These are phyloP conservation scores for Blepharisma stoltei DNA, from an alignment of 73 alveolate species.

Conservation along the genomic window DNA sequence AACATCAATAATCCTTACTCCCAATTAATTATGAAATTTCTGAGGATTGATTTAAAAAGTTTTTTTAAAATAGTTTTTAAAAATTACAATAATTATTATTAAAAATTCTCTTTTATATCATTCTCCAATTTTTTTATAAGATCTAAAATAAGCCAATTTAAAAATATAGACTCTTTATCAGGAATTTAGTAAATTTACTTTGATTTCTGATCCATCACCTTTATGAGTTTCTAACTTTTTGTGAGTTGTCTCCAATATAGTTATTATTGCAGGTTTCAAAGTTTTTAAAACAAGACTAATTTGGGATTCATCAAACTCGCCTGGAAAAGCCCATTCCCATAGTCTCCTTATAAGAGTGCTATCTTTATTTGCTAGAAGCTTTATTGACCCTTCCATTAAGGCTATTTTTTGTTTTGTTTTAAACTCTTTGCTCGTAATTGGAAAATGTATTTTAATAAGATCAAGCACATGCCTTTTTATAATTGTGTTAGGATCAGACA, in stretches of 20 bases:
- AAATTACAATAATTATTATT: too few relatives aligned
- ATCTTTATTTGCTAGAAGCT: neutral
- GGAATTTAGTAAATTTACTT: too few relatives aligned
- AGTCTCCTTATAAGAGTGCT: neutral
- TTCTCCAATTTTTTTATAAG: neutral
- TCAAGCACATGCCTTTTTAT: neutral
- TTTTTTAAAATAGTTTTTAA: too few relatives aligned
- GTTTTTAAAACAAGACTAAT: neutral
- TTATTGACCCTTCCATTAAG: constrained; percentile 8
- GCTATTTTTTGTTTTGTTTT: neutral
- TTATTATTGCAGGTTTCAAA: neutral
- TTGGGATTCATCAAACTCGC: neutral
- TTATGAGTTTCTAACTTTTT: too few relatives aligned
- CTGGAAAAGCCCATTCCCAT: constrained; percentile 32
- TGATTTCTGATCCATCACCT: too few relatives aligned
- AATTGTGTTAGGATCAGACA: neutral
- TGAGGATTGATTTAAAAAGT: too few relatives aligned
- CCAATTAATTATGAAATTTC: too few relatives aligned
- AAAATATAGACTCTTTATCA: too few relatives aligned
- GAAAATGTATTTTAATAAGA: constrained; percentile 18
- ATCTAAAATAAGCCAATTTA: too few relatives aligned
- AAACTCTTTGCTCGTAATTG: neutral
- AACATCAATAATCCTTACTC: neutral
- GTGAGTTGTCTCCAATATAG: neutral
- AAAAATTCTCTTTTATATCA: neutral